phyloP scores from a whole-genome alignment of 495 filamentous ascomycete species.

The Aspergillus diversus region DNA sequence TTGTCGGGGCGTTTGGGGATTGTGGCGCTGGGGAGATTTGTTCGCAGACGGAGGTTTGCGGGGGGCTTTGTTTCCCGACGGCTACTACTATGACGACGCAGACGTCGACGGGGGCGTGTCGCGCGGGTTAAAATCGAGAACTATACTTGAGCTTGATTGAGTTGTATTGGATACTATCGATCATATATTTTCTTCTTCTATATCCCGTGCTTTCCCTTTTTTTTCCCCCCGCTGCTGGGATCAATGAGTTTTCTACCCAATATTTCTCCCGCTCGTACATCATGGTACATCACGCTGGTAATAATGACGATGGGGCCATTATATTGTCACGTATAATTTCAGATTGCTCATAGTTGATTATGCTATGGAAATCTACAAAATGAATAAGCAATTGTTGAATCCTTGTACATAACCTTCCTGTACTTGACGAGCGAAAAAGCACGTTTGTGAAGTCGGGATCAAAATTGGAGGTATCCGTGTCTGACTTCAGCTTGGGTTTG shows the following conservation, averaged over 20 bases:
- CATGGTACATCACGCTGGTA: too few relatives aligned
- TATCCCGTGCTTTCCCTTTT: background rate
- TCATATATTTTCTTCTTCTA: background rate
- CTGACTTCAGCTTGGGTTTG: constrained; percentile 93
- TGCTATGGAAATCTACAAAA: too few relatives aligned
- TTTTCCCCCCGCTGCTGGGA: too few relatives aligned
- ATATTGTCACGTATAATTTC: too few relatives aligned
- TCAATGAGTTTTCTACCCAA: too few relatives aligned
- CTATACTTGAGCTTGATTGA: too few relatives aligned
- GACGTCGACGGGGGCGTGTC: background rate
- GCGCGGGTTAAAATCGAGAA: background rate
- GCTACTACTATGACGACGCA: constrained; percentile 2
- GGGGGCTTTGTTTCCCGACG: background rate
- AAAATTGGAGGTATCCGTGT: constrained; percentile 96
- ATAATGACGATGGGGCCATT: too few relatives aligned
- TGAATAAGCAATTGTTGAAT: too few relatives aligned
- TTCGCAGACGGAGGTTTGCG: background rate
- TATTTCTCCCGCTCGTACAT: too few relatives aligned
- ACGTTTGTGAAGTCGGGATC: constrained; percentile 98
- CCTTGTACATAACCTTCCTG: too few relatives aligned
- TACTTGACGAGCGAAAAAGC: too few relatives aligned
- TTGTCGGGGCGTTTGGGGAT: background rate
- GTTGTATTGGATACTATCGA: background rate
- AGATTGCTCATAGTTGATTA: too few relatives aligned
- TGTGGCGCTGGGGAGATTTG: background rate